phyloP scores from a whole-genome alignment of 768 basidiomycete genomes.

The Rhodotorula toruloides region DNA sequence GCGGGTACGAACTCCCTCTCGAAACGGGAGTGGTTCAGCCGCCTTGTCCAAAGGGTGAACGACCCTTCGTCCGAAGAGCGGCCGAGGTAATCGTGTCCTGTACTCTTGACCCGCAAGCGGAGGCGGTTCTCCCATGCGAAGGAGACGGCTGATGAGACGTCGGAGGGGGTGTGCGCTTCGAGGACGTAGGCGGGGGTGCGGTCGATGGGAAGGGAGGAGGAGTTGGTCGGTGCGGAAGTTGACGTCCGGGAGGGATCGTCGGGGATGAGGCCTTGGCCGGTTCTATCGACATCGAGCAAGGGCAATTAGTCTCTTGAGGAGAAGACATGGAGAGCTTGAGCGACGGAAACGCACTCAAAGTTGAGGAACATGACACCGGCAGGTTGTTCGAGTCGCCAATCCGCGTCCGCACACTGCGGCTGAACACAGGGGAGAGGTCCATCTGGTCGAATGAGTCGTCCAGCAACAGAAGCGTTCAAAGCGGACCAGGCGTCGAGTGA shows the following conservation, averaged over 20 bases:
- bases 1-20: slow-evolving; percentile 1
- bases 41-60: slow-evolving; percentile 21
- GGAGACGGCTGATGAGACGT: slow-evolving; percentile 1
- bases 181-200: slow-evolving; percentile 19
- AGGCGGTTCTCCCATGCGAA: slow-evolving; percentile 3
- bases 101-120: slow-evolving; percentile 13
- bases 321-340: too few relatives aligned
- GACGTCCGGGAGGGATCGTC: too few relatives aligned
- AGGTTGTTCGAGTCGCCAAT: slow-evolving; percentile 10
- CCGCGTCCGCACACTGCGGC: neutral
- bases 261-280: neutral
- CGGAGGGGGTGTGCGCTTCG: neutral
- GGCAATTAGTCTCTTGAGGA: too few relatives aligned
- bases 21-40: neutral
- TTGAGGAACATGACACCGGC: slow-evolving; percentile 4
- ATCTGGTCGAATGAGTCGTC: neutral
- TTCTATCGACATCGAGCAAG: too few relatives aligned
- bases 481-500: neutral
- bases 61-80: slow-evolving; percentile 1
- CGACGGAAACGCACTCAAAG: slow-evolving; percentile 13
- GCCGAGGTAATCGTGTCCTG: slow-evolving; percentile 22
- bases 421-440: neutral
- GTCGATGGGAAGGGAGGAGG: neutral
- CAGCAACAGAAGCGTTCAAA: neutral
- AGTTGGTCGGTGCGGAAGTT: neutral